Evolutionary conservation across 305 asterid species (phyloP).

Genomic region (Salvia sclarea): DNA sequence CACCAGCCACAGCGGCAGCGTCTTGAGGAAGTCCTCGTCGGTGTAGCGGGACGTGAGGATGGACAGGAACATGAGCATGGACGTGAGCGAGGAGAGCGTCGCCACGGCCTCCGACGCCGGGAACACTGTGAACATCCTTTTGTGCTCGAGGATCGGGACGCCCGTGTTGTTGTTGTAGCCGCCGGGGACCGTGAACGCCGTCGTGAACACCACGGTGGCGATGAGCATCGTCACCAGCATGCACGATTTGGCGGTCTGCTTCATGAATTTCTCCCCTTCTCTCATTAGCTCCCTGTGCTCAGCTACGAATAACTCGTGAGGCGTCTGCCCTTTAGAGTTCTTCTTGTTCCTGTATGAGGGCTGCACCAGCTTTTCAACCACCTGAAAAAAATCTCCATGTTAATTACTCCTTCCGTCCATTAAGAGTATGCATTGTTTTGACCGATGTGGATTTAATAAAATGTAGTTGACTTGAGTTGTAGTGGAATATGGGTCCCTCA

Average conservation of each 20-base stretch:
- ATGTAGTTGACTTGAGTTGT: no score
- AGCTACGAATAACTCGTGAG: conserved; percentile 19
- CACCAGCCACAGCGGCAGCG: conserved; percentile 39
- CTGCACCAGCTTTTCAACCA: conserved; percentile 33
- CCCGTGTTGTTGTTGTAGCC: conserved; percentile 34
- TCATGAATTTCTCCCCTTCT: conserved; percentile 38
- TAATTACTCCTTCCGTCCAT: no score
- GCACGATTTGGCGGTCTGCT: conserved; percentile 38
- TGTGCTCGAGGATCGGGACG: conserved; percentile 2
- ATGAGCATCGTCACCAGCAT: conserved; percentile 42
- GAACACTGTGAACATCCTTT: conserved; percentile 26
- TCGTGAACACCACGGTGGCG: conserved; percentile 37
- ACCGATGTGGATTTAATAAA: no score
- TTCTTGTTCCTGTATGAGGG: conserved; percentile 24
- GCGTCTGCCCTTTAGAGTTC: conserved; percentile 22
- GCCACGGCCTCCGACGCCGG: conserved; percentile 35
- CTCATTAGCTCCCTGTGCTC: conserved; percentile 29
- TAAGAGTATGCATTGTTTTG: no score
- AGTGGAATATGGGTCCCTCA: no score
- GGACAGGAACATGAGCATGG: conserved; percentile 40
- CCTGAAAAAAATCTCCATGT: neutral
- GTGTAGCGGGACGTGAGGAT: conserved; percentile 37
- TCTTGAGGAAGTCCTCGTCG: conserved; percentile 27
- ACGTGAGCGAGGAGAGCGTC: conserved; percentile 31
- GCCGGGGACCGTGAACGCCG: conserved; percentile 39